Evolutionary conservation across 805 yeast species (phyloP), one percentile per base, ranked within the genome.

Genomic region (Cyberlindnera samutprakarnensis): DNA sequence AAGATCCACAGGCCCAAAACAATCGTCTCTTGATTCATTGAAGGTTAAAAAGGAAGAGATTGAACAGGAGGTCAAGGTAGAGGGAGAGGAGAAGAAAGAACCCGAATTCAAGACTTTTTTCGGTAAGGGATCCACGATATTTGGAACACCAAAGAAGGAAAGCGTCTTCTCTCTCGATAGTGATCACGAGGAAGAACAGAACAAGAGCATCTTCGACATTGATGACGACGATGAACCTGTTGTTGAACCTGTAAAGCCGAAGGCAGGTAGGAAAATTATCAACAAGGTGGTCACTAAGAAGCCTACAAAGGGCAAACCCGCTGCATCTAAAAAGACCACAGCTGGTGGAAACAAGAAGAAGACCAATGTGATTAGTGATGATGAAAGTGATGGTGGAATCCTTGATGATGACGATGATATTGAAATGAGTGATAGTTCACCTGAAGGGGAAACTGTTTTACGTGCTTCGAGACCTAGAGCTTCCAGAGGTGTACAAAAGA

Each of bases 61-160:
- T 27, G 26, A 37, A 34, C 13, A 7, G 28, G 19, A 14, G 9
- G 16, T 9, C 16, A n/a, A 18, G 9, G 26, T 29, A 15, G 44
- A 35, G 30, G 25, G 36, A 35, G 29, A 36, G 28, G 36, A 41
- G 27, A 25, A 39, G 36, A 28, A 35, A 26, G 46, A 45, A 27
- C 49, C 53, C 7, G 32, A 49, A 25, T 61, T 60, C 37, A 54
- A 53, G 27, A 44, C 61, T 16, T 43, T 63, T 7, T 62, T 63
- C 38, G 67, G 68, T 6, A 42, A 32, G n/a, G 47, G 49, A 11
- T 43, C 35, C 18, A 43, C 28, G 6, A 25, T 25, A 12, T 19
- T 31, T 19, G 29, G 26, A n/a, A 26, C 28, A n/a, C 28, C 28
- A 21, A 17, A 21, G 26, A 26, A 31, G 30, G 17, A 24, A n/a